A percentile compares a stretch with the other conserved stretches of the same genome.
Conservation (phyloP, 192 early-diverging fungal genomes). For the Rhizophagus clarus region DNA sequence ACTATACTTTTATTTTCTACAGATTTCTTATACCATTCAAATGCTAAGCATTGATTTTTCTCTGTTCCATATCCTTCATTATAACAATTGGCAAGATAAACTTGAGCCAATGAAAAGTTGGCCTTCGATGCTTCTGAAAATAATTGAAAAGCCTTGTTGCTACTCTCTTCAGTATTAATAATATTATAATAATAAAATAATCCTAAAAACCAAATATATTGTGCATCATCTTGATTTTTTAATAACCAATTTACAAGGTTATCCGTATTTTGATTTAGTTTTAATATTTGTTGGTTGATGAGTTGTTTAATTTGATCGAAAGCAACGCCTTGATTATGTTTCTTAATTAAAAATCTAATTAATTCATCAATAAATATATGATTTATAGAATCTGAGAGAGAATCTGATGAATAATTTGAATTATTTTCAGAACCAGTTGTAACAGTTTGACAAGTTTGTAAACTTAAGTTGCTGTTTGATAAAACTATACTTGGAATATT, state of each 20-base stretch:
- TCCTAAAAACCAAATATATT: neutral
- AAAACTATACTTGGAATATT: neutral
- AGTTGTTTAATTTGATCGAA: neutral
- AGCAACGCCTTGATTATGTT: neutral
- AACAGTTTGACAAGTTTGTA: no score
- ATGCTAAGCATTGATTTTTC: neutral
- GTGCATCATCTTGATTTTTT: neutral
- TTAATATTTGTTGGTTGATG: neutral
- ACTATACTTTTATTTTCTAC: neutral
- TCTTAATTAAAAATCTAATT: neutral
- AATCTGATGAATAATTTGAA: neutral
- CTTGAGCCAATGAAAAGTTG: neutral
- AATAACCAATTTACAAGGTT: neutral
- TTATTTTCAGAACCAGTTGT: neutral
- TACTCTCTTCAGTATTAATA: neutral
- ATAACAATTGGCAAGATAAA: neutral
- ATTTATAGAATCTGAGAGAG: neutral
- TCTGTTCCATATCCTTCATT: neutral
- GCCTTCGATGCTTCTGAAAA: neutral
- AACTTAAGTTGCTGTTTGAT: no score
- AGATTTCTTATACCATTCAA: neutral
- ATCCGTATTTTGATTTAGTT: neutral
- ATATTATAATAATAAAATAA: no score
- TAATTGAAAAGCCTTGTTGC: neutral
- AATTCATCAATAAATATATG: neutral